Conservation (phyloP, 441 rosid species). For the Erodium texanum region DNA sequence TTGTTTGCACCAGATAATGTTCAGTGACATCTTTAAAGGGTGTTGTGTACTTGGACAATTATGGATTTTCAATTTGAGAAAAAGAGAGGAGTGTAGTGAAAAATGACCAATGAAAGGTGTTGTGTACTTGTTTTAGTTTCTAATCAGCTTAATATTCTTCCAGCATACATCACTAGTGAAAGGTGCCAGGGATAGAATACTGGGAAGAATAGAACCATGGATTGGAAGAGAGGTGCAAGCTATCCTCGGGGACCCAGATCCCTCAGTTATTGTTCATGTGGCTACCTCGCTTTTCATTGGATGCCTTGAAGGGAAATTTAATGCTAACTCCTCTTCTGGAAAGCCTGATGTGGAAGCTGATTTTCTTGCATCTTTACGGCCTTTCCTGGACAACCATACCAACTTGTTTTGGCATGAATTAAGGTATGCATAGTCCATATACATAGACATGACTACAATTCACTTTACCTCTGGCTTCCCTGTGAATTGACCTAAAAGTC, state of each 20-base stretch:
- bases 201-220: constrained; percentile 56
- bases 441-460: not conserved
- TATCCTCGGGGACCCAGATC: constrained; percentile 58
- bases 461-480: too few relatives aligned
- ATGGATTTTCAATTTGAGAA: not conserved
- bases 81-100: too few relatives aligned
- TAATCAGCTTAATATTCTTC: constrained; percentile 3
- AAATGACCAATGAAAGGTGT: too few relatives aligned
- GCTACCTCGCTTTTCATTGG: constrained; percentile 44
- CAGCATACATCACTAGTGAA: constrained; percentile 28
- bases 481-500: too few relatives aligned
- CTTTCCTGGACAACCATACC: constrained; percentile 35
- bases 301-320: constrained; percentile 30
- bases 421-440: too few relatives aligned
- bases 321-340: constrained; percentile 17
- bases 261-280: constrained; percentile 56
- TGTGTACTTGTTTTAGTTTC: not conserved
- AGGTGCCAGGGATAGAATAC: constrained; percentile 27
- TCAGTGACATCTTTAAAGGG: too few relatives aligned
- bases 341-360: constrained; percentile 21
- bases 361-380: constrained; percentile 31
- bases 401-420: constrained; percentile 68
- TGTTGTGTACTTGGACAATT: too few relatives aligned
- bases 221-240: constrained; percentile 61
- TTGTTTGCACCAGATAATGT: too few relatives aligned